A percentile compares a stretch with the other conserved stretches of the same genome.
These are phyloP conservation scores for Kalanchoe fedtschenkoi DNA, from an alignment of 164 flowering plant genomes.

Conservation along the genomic window DNA sequence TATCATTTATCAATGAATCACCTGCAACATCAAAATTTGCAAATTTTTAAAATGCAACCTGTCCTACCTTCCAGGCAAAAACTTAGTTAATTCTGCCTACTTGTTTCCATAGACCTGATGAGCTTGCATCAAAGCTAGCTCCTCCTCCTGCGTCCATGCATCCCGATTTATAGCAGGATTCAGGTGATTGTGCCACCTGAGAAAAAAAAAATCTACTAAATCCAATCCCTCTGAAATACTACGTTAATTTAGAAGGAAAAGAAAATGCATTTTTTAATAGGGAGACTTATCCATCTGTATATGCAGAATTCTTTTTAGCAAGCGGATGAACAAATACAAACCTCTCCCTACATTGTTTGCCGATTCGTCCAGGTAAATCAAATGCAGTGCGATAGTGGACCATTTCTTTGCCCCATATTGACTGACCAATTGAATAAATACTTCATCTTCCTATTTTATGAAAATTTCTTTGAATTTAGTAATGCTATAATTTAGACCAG, in stretches of 20 bases:
- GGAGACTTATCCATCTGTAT: too few species aligned
- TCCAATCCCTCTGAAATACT: background rate
- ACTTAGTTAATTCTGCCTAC: slow-evolving; percentile 95
- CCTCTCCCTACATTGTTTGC: slow-evolving; percentile 8
- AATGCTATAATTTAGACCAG: background rate
- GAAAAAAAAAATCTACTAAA: background rate
- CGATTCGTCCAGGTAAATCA: slow-evolving; percentile 6
- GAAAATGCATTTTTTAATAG: background rate
- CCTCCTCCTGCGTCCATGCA: slow-evolving; percentile 99
- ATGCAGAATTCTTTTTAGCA: background rate
- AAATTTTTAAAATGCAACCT: background rate
- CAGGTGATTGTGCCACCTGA: slow-evolving; percentile 99
- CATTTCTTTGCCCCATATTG: slow-evolving; percentile 4
- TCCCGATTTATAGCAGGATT: slow-evolving; percentile 90
- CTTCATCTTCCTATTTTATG: slow-evolving; percentile 8
- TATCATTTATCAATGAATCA: background rate
- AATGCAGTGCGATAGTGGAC: slow-evolving; percentile 5
- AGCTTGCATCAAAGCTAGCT: slow-evolving; percentile 73
- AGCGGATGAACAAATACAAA: background rate
- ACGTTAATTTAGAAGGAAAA: background rate
- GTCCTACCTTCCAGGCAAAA: slow-evolving; percentile 83
- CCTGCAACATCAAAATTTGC: background rate
- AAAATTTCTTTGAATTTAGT: background rate
- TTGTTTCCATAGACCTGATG: slow-evolving; percentile 92
- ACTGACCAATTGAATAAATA: background rate